Conservation (phyloP, 2,329 filamentous ascomycete genomes). For the Aspergillus ochraceoroseus region DNA sequence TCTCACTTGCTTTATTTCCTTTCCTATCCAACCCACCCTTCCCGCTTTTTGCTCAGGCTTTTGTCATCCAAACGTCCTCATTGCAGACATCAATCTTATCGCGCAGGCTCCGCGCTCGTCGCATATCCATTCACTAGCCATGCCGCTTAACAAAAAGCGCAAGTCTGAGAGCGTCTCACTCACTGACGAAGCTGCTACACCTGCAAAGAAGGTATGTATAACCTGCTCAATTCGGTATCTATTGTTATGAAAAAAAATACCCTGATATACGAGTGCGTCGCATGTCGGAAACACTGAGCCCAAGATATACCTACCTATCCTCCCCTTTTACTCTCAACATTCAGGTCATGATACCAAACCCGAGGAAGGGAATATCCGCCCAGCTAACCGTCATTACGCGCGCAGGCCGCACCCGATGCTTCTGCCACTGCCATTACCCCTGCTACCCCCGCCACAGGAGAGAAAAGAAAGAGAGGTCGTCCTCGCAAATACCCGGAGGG, state of each 20-base stretch:
- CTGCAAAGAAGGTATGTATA: constrained; percentile 24
- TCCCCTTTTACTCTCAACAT: background rate
- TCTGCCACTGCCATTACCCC: constrained; percentile 1
- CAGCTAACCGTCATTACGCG: constrained; percentile 11
- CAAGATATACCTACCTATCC: background rate
- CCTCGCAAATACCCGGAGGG: constrained; percentile 33
- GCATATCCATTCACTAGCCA: constrained; percentile 6
- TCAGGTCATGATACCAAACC: too few species aligned
- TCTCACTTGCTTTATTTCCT: constrained; percentile 5
- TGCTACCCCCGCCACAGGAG: constrained; percentile 23
- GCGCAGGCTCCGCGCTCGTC: constrained; percentile 5
- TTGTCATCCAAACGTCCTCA: background rate
- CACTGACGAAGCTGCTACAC: constrained; percentile 21
- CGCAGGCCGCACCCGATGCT: constrained; percentile 13
- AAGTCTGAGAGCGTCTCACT: constrained; percentile 24
- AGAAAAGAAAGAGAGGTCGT: constrained; percentile 34
- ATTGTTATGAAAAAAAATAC: background rate
- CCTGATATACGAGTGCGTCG: too few species aligned
- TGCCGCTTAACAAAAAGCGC: constrained; percentile 25
- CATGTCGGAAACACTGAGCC: background rate
- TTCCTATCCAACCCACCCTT: constrained; percentile 4
- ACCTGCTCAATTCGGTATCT: constrained; percentile 6
- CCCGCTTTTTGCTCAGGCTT: constrained; percentile 1
- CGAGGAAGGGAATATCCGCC: too few species aligned
- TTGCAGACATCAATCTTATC: background rate